phyloP scores from a whole-genome alignment of 805 yeast species.

The Lipomyces mesembrius region DNA sequence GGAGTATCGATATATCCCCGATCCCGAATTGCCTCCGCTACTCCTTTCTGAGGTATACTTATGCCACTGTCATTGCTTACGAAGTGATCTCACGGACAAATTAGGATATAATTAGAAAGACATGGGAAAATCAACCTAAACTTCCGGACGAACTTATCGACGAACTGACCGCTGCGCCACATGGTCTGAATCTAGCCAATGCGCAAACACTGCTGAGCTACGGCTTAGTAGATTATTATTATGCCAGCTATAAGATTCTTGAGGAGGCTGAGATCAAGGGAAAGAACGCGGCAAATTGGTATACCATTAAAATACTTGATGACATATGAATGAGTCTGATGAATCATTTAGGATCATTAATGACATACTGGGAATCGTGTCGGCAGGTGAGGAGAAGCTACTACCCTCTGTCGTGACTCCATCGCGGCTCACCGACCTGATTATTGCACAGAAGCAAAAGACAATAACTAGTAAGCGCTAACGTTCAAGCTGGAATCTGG shows the following conservation, averaged over 20 bases:
- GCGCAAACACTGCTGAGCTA: conserved; percentile 68
- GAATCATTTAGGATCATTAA: conserved; percentile 77
- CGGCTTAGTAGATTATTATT: conserved; percentile 59
- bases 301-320: conserved; percentile 35
- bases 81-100: neutral
- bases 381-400: conserved; percentile 50
- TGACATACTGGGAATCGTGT: conserved; percentile 72
- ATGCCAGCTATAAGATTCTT: conserved; percentile 48
- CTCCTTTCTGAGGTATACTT: conserved; percentile 49
- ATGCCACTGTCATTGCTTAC: neutral
- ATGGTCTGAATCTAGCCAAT: conserved; percentile 66
- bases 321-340: neutral
- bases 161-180: conserved; percentile 55
- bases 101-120: conserved; percentile 24
- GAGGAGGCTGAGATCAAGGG: conserved; percentile 38
- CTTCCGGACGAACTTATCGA: conserved; percentile 65
- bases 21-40: conserved; percentile 78
- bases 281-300: conserved; percentile 49
- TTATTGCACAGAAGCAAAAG: conserved; percentile 53
- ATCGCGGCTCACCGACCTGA: conserved; percentile 57
- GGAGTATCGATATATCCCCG: conserved; percentile 94
- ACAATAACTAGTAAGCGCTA: conserved; percentile 63
- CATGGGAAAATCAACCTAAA: conserved; percentile 52
- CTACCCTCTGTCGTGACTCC: conserved; percentile 47
- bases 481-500: neutral